These are phyloP conservation scores for Boletus rubescentipes DNA, from an alignment of 768 basidiomycete species.

Conservation along the genomic window DNA sequence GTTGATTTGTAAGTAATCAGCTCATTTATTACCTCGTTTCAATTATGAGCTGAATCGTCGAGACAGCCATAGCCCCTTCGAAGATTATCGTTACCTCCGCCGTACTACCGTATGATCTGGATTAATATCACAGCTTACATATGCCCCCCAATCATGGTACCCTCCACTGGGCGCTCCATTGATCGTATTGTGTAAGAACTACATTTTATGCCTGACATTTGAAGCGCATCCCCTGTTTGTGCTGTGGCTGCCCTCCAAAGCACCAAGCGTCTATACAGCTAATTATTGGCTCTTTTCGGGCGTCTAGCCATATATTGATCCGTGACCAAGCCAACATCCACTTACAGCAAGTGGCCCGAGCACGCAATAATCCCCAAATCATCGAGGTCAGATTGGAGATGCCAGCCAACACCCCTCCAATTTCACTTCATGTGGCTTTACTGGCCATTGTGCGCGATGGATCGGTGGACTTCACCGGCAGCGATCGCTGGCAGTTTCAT, in stretches of 20 bases:
- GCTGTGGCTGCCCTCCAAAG: constrained; percentile 3
- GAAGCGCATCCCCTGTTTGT: not conserved
- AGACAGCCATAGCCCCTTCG: not conserved
- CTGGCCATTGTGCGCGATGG: not conserved
- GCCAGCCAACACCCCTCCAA: constrained; percentile 1
- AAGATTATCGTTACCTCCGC: not conserved
- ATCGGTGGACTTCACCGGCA: not conserved
- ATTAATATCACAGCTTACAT: not conserved
- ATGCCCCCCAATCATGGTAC: too few species aligned
- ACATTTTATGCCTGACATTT: not conserved
- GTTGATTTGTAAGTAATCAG: constrained; percentile 1
- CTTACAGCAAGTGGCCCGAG: constrained; percentile 14
- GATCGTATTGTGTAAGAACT: not conserved
- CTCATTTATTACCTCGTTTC: not conserved
- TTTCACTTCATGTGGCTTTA: not conserved
- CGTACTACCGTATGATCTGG: not conserved
- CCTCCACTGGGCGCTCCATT: not conserved
- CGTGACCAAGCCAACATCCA: not conserved
- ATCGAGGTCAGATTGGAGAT: not conserved
- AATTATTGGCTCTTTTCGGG: not conserved
- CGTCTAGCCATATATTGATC: not conserved
- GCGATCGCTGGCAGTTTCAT: not conserved
- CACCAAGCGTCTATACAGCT: not conserved
- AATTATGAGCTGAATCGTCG: not conserved
- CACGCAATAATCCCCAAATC: not conserved